Percentiles rank a stretch among this genome's conserved stretches.
Conservation (phyloP, 768 basidiomycete species). For the Mycena galopus region DNA sequence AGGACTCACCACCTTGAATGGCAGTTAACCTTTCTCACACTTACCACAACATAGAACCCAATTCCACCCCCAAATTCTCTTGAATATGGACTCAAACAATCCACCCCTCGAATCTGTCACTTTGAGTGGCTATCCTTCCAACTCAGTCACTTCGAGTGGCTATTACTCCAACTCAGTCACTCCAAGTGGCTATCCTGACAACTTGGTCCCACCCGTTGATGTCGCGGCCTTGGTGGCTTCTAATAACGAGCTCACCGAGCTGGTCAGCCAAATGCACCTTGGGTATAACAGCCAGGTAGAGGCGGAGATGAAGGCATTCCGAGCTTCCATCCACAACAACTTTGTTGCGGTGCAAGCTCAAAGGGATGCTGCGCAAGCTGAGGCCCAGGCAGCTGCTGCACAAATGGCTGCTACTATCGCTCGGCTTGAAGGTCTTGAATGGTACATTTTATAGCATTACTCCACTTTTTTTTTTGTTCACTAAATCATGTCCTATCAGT, state of each 20-base stretch:
- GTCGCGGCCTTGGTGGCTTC: not conserved
- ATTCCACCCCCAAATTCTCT: too few species aligned
- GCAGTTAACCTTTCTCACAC: too few species aligned
- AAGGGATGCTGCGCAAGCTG: not conserved
- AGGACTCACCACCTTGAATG: too few species aligned
- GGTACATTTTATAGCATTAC: not conserved
- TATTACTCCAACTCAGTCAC: not conserved
- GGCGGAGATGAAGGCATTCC: not conserved
- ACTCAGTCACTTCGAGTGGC: not conserved
- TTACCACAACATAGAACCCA: too few species aligned
- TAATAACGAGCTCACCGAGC: not conserved
- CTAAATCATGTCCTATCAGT: not conserved
- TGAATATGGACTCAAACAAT: too few species aligned
- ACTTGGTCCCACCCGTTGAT: not conserved
- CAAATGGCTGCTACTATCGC: not conserved
- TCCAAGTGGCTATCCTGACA: not conserved
- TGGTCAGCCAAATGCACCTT: not conserved
- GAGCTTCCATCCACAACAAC: not conserved
- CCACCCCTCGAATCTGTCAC: conserved; percentile 8
- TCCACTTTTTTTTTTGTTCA: not conserved
- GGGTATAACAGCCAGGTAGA: not conserved
- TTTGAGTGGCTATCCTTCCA: not conserved
- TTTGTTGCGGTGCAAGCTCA: not conserved
- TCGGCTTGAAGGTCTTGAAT: conserved; percentile 8
- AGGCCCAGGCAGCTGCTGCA: not conserved